Conservation (phyloP, 1,139 yeast genomes). For the Nakaseomyces sp. region DNA sequence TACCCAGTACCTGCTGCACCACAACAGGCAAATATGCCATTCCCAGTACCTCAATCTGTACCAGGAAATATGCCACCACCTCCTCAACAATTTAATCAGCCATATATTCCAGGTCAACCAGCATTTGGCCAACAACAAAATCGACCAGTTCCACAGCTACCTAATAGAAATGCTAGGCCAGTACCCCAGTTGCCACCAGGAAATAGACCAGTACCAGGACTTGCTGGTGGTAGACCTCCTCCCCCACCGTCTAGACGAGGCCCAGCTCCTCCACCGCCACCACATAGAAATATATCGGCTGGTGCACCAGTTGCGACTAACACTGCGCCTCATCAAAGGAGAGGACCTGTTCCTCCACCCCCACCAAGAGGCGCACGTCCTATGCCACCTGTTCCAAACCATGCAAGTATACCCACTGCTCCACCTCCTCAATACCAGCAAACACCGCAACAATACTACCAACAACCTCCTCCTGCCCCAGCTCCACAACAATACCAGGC, state of each 20-base stretch:
- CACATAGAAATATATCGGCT: conserved; percentile 7
- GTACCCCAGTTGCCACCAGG: conserved; percentile 36
- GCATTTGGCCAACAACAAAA: conserved; percentile 2
- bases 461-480: conserved; percentile 10
- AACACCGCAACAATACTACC: conserved; percentile 12
- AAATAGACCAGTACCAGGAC: conserved; percentile 29
- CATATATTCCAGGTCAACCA: conserved; percentile 31
- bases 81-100: conserved; percentile 31
- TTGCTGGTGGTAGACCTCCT: conserved; percentile 26
- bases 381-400: conserved; percentile 11
- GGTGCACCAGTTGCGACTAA: background rate
- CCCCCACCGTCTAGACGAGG: conserved; percentile 32
- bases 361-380: conserved; percentile 21
- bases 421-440: conserved; percentile 17
- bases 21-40: conserved; percentile 15
- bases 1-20: conserved; percentile 26
- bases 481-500: conserved; percentile 11
- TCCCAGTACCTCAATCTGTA: conserved; percentile 31
- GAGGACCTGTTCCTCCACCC: conserved; percentile 19
- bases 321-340: conserved; percentile 7
- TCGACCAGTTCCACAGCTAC: conserved; percentile 16
- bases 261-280: conserved; percentile 28
- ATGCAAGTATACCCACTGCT: conserved; percentile 17
- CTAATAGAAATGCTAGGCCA: conserved; percentile 24
- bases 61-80: conserved; percentile 12